Evolutionary conservation across 176 grass and related monocot species (phyloP), one percentile per base, ranked within the genome.

Genomic region (Eleusine coracana): DNA sequence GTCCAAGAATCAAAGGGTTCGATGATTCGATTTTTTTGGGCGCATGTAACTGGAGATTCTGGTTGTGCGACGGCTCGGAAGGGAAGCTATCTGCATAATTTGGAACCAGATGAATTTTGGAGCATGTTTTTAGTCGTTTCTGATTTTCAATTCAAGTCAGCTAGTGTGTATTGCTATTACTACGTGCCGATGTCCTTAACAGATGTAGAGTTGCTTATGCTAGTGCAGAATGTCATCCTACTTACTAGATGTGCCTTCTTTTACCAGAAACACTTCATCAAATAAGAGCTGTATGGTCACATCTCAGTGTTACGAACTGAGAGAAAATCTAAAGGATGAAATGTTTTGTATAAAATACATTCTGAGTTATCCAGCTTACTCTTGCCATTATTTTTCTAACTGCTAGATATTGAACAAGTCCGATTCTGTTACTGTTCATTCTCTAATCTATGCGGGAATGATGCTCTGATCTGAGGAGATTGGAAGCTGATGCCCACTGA

Each of bases 141-240:
- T 71, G 20, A 29, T 49, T 77, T 78, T 64, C 21, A 65, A 15
- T 72, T 55, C 34, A 76, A 52, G 46, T 34, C 48, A 28, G 27
- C 48, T 48, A 77, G 66, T 23, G 9, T 23, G 25, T 25, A 37
- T 45, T 15, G 21, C n/a, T 23, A 45, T 41, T 72, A 49, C 58
- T 40, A 41, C 86, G 78, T 89, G 78, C 5, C 27, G 16, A 83
- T 77, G 25, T 25, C 25, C 25, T 60, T 72, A 25, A 31, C 52
- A 42, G 15, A 34, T 77, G 42, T 77, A 76, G 55, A 66, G 38
- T 4, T 88, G 12, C 20, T 69, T 85, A 34, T 85, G 64, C 54
- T 4, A 38, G 20, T 2, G 65, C 20, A 73, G 72, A 58, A 48
- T 80, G 18, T 74, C 29, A 70, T 31, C 40, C 0, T 55, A 4